Conservation (phyloP, 2,329 filamentous ascomycete genomes). For the Biscogniauxia marginata region DNA sequence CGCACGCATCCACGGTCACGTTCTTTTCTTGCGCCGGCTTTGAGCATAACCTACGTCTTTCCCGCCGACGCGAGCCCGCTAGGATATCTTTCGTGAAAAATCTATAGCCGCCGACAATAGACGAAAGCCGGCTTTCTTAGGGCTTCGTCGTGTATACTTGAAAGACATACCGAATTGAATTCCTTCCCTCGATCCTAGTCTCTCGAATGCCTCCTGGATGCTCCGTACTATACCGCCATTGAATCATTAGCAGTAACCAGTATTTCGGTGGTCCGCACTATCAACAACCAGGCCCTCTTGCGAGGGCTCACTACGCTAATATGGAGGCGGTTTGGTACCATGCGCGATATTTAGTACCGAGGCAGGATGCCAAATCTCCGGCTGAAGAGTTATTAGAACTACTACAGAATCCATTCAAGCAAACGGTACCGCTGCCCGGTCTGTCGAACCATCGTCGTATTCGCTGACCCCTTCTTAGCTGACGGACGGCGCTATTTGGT, state of each 20-base stretch:
- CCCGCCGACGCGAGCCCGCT: neutral
- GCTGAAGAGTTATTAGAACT: constrained; percentile 47
- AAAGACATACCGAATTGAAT: too few relatives aligned
- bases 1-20: neutral
- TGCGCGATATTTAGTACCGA: constrained; percentile 11
- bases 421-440: constrained; percentile 36
- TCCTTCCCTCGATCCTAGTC: too few relatives aligned
- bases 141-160: neutral
- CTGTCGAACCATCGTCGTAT: neutral
- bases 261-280: neutral
- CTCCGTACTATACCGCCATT: too few relatives aligned
- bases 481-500: constrained; percentile 64
- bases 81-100: neutral
- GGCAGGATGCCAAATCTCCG: constrained; percentile 27
- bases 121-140: neutral
- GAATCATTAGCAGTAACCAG: neutral
- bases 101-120: neutral
- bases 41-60: neutral
- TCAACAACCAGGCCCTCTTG: neutral
- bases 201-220: neutral
- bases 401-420: constrained; percentile 50
- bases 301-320: constrained; percentile 1
- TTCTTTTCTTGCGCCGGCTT: neutral
- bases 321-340: constrained; percentile 18
- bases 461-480: constrained; percentile 34